Percentiles rank a stretch among this genome's conserved stretches.
These are phyloP conservation scores for Aspergillus nidulans DNA, from an alignment of 495 filamentous ascomycete genomes.

Conservation along the genomic window DNA sequence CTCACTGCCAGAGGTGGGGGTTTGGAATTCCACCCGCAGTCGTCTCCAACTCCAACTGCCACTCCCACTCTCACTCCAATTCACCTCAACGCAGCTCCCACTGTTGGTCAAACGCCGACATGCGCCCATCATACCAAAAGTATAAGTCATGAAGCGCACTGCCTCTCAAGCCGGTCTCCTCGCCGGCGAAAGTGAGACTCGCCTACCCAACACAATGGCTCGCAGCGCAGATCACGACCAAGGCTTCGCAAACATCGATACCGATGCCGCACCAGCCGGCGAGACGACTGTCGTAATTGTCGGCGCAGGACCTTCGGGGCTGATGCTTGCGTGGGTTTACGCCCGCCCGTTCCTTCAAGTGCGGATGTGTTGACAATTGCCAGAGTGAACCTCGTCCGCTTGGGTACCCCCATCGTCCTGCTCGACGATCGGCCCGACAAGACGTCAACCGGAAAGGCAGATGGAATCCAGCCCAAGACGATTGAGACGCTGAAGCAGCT, in stretches of 20 bases:
- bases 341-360: background rate
- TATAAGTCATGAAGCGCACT: constrained; percentile 6
- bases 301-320: constrained; percentile 65
- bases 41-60: background rate
- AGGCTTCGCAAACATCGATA: constrained; percentile 15
- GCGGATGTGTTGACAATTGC: too few species aligned
- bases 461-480: constrained; percentile 75
- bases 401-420: constrained; percentile 63
- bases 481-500: constrained; percentile 71
- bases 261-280: background rate
- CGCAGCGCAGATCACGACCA: constrained; percentile 23
- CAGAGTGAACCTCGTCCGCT: constrained; percentile 53
- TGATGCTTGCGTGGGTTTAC: constrained; percentile 60
- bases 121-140: background rate
- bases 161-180: background rate
- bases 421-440: constrained; percentile 67
- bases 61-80: background rate
- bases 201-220: constrained; percentile 25
- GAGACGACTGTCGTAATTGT: constrained; percentile 58
- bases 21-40: background rate
- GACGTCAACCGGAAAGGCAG: constrained; percentile 68
- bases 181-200: background rate
- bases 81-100: background rate
- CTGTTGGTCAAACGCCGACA: background rate
- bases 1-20: background rate